Evolutionary conservation across 192 early-diverging fungal species (phyloP), one percentile per base, ranked within the genome.

Genomic region (Gaertneriomyces semiglobifer): DNA sequence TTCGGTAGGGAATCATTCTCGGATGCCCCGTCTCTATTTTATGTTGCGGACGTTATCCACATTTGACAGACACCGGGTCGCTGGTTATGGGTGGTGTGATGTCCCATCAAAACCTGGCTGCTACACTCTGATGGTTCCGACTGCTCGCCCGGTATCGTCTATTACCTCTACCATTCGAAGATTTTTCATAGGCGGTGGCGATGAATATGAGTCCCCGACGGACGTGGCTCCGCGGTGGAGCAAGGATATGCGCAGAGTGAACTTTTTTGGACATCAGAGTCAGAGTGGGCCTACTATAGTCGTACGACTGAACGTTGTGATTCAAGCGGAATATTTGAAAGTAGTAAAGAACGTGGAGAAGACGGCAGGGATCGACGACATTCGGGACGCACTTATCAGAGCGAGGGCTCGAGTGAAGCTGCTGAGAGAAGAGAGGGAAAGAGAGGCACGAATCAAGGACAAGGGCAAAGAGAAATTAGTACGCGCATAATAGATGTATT

Each of bases 11-110:
- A 33, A 33, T 33, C 25, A 33, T 1, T 33, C 25, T 33, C 25
- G 25, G 25, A 33, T 33, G 25, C 25, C 25, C 25, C 25, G 25
- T 33, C 25, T 33, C 25, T 33, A 33, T 33, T 33, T 33, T 33
- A 33, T 33, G 25, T 33, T 33, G 25, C 25, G 25, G 25, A 33
- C 25, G 25, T 33, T 33, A 2, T 33, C 25, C 25, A 33, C 25
- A 33, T 33, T 33, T 33, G 25, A 33, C 42, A 12, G 79, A 33
- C 63, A 71, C 53, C 6, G 56, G 9, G 65, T 75, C 8, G 46
- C 67, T 8, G 79, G 79, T 19, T 81, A 81, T 55, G 77, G 74
- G 12, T 74, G 63, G 53, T 25, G 70, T 6, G 56, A 69, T 38
- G 46, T 80, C 6, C 79, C 79, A 8, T 33, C 25, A 33, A 33